Percentiles rank a stretch among this genome's conserved stretches.
Evolutionary conservation across 805 yeast species (phyloP).

Genomic region (Teunomyces pallodes): DNA sequence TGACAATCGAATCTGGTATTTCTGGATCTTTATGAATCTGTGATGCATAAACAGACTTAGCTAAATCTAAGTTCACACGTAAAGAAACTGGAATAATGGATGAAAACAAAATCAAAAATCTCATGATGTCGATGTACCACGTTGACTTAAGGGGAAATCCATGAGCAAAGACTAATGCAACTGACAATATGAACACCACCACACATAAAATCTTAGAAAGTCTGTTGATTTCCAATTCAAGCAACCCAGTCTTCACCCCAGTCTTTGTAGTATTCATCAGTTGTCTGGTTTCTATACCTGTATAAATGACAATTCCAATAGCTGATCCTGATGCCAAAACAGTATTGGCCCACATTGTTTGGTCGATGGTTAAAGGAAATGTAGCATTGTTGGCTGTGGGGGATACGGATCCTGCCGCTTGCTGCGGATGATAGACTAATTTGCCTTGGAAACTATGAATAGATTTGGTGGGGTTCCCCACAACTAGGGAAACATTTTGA

Average conservation of each 20-base stretch:
- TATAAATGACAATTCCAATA: conserved; percentile 82
- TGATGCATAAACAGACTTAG: conserved; percentile 92
- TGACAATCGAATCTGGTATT: conserved; percentile 84
- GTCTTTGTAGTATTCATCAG: conserved; percentile 87
- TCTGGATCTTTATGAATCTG: conserved; percentile 86
- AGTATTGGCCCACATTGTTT: conserved; percentile 97
- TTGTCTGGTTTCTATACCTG: conserved; percentile 93
- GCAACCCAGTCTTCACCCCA: conserved; percentile 83
- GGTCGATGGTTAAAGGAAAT: conserved; percentile 75
- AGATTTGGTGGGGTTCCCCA: conserved; percentile 79
- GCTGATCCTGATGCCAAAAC: conserved; percentile 94
- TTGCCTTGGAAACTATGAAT: conserved; percentile 83
- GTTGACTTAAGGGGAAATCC: conserved; percentile 58
- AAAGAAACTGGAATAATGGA: conserved; percentile 95
- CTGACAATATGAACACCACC: conserved; percentile 76
- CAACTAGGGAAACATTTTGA: conserved; percentile 53
- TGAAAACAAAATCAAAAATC: conserved; percentile 87
- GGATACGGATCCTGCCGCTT: conserved; percentile 16
- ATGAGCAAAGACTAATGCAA: conserved; percentile 73
- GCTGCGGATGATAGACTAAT: conserved; percentile 47
- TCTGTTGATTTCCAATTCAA: conserved; percentile 87
- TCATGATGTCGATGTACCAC: conserved; percentile 90
- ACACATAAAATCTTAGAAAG: conserved; percentile 85
- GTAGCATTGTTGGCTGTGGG: conserved; percentile 39
- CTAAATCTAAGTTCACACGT: conserved; percentile 91